A percentile compares a stretch with the other conserved stretches of the same genome.
Evolutionary conservation across 306 rosid genomes (phyloP).

Genomic region (Canavalia ensiformis): DNA sequence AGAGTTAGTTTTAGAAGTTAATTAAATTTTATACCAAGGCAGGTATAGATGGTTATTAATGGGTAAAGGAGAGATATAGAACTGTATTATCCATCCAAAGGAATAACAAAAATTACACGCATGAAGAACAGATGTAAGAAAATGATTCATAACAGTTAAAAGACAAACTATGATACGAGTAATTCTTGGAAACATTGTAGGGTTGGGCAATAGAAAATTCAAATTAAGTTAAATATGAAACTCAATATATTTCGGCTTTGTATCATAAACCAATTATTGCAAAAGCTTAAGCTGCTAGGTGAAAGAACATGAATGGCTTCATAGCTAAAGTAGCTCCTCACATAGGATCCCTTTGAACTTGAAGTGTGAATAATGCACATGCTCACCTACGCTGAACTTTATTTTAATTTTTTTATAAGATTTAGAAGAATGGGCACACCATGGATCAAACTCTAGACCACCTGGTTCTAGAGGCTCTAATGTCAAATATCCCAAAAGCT

Average conservation of each 20-base stretch:
- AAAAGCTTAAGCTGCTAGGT: constrained; percentile 5
- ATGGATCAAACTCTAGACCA: background rate
- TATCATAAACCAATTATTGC: constrained; percentile 23
- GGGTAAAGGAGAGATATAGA: constrained; percentile 19
- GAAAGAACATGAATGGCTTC: constrained; percentile 6
- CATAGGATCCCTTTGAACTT: background rate
- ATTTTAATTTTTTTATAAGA: background rate
- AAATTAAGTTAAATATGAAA: constrained; percentile 21
- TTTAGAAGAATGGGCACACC: background rate
- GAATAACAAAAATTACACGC: background rate
- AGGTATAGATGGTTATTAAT: constrained; percentile 25
- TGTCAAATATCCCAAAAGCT: background rate
- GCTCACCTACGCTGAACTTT: background rate
- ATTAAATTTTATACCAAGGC: constrained; percentile 24
- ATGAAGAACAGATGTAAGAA: constrained; percentile 11
- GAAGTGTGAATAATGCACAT: background rate
- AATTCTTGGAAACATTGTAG: constrained; percentile 15
- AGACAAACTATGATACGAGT: constrained; percentile 17
- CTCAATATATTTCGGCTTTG: constrained; percentile 3
- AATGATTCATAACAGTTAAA: constrained; percentile 28
- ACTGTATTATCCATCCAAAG: constrained; percentile 35
- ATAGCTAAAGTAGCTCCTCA: constrained; percentile 6
- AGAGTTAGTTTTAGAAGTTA: constrained; percentile 34
- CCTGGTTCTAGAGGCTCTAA: constrained; percentile 6
- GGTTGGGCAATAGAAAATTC: constrained; percentile 17